Evolutionary conservation across 805 yeast genomes (phyloP).

Genomic region (Pichia manshurica): DNA sequence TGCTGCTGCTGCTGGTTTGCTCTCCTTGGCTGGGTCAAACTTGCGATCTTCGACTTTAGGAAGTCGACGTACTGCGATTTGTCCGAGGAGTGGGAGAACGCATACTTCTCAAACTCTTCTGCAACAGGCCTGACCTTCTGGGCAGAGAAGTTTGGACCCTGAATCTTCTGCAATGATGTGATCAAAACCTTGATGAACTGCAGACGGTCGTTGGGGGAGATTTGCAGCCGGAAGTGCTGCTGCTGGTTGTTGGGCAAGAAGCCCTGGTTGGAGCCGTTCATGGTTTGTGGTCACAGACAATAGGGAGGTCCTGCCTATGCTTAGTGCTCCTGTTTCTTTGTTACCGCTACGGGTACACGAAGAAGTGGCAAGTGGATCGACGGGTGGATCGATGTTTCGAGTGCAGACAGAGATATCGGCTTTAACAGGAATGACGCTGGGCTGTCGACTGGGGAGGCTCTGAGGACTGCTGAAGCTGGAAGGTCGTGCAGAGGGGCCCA

Average conservation of each 20-base stretch:
- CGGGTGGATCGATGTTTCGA: too few species aligned
- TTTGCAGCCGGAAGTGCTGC: slow-evolving; percentile 15
- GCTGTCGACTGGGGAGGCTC: too few species aligned
- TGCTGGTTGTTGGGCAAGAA: slow-evolving; percentile 9
- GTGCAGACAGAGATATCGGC: too few species aligned
- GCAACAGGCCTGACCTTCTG: slow-evolving; percentile 50
- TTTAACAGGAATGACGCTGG: too few species aligned
- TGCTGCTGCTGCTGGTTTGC: slow-evolving; percentile 9
- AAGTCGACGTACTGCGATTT: slow-evolving; percentile 53
- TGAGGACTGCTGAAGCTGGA: too few species aligned
- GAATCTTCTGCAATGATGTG: slow-evolving; percentile 29
- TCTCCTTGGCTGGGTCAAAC: slow-evolving; percentile 34
- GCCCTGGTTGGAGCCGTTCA: slow-evolving; percentile 7
- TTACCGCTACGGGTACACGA: too few species aligned
- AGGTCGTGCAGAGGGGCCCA: too few species aligned
- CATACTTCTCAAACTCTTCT: slow-evolving; percentile 63
- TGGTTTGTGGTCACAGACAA: neutral
- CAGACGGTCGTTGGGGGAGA: slow-evolving; percentile 28
- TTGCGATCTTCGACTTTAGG: slow-evolving; percentile 35
- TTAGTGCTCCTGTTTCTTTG: too few species aligned
- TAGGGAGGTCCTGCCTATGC: too few species aligned
- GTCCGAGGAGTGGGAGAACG: slow-evolving; percentile 52
- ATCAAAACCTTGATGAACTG: slow-evolving; percentile 31
- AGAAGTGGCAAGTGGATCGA: too few species aligned
- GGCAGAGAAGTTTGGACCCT: slow-evolving; percentile 27